phyloP scores from a whole-genome alignment of 2,329 filamentous ascomycete genomes.

The Ceratocystis variospora region DNA sequence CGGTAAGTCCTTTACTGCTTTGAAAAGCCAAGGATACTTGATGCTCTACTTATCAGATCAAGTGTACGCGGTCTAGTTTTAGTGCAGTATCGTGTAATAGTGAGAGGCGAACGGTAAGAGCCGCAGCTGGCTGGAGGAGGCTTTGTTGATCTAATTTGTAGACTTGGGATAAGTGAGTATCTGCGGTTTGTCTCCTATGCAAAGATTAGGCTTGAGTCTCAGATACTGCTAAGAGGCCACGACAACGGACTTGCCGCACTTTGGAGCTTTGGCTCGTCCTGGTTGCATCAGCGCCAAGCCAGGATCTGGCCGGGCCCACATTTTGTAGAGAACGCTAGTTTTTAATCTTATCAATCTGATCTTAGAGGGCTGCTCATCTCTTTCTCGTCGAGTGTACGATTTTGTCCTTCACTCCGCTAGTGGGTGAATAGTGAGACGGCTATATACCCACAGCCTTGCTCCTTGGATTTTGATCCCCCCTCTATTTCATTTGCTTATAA shows the following conservation, averaged over 20 bases:
- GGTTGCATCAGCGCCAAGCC: not conserved
- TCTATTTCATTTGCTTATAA: not conserved
- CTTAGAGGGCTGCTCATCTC: slow-evolving; percentile 19
- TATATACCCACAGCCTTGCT: no score
- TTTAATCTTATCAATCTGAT: slow-evolving; percentile 37
- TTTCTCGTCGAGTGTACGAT: slow-evolving; percentile 9
- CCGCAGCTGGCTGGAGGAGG: no score
- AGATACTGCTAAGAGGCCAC: not conserved
- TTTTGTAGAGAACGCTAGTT: not conserved
- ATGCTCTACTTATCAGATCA: not conserved
- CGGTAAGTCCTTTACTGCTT: not conserved
- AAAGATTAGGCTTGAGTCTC: no score
- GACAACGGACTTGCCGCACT: not conserved
- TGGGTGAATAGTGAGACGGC: no score
- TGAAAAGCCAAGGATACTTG: not conserved
- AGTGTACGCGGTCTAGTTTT: not conserved
- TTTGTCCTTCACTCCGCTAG: slow-evolving; percentile 1
- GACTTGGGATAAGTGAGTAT: not conserved
- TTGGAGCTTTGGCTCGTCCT: not conserved
- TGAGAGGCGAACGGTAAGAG: not conserved
- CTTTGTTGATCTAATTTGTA: not conserved
- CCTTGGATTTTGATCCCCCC: not conserved
- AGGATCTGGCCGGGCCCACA: not conserved
- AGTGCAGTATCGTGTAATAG: not conserved
- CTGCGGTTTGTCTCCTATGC: no score